Conservation (phyloP, 495 filamentous ascomycete genomes). For the Ascodesmis nigricans region DNA sequence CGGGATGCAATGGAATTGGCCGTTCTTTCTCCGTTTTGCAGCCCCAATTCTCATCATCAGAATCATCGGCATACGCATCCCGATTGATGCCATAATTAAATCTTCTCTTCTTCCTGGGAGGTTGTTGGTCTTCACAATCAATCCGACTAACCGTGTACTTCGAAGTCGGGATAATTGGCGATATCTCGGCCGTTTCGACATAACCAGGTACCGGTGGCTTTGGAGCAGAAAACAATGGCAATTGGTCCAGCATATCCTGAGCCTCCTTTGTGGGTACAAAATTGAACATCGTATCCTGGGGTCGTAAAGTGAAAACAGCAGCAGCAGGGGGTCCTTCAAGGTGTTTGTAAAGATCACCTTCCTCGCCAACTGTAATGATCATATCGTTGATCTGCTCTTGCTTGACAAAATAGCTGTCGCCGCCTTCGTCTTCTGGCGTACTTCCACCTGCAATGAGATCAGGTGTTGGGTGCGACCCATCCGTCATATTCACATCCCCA, state of each 20-base stretch:
- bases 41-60: slow-evolving; percentile 31
- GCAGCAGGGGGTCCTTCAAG: slow-evolving; percentile 33
- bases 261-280: slow-evolving; percentile 52
- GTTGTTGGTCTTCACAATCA: slow-evolving; percentile 36
- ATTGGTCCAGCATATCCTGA: slow-evolving; percentile 63
- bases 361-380: slow-evolving; percentile 7
- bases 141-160: slow-evolving; percentile 73
- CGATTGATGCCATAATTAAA: slow-evolving; percentile 41
- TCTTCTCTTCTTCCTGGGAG: slow-evolving; percentile 51
- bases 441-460: slow-evolving; percentile 43
- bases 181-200: slow-evolving; percentile 8
- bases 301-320: slow-evolving; percentile 58
- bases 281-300: slow-evolving; percentile 61
- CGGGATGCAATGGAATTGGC: slow-evolving; percentile 34
- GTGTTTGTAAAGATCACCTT: slow-evolving; percentile 10
- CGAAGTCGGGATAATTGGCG: slow-evolving; percentile 54
- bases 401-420: slow-evolving; percentile 26
- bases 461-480: slow-evolving; percentile 35
- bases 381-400: slow-evolving; percentile 8
- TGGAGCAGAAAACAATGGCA: slow-evolving; percentile 56
- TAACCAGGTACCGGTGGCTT: slow-evolving; percentile 13
- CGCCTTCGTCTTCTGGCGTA: slow-evolving; percentile 28
- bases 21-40: slow-evolving; percentile 21
- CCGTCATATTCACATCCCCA: slow-evolving; percentile 14
- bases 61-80: slow-evolving; percentile 34